Conservation (phyloP, 2,329 filamentous ascomycete species). For the Ilyonectria destructans region DNA sequence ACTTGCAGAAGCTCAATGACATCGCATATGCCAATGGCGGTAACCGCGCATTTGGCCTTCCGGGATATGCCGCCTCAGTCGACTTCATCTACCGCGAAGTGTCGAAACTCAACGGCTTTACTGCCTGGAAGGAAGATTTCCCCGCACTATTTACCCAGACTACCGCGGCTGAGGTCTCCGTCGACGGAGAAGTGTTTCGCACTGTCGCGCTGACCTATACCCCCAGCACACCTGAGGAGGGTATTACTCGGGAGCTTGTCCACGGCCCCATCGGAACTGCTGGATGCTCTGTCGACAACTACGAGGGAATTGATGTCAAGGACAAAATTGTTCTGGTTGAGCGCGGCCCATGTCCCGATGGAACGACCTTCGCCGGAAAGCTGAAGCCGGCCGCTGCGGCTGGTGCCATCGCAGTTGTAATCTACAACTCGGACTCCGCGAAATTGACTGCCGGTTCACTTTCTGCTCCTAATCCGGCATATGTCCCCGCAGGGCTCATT, state of each 20-base stretch:
- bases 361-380: constrained; percentile 52
- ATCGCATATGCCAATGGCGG: constrained; percentile 53
- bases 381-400: constrained; percentile 50
- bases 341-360: constrained; percentile 51
- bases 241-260: constrained; percentile 47
- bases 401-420: constrained; percentile 51
- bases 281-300: constrained; percentile 48
- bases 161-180: constrained; percentile 40
- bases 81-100: constrained; percentile 52
- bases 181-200: constrained; percentile 47
- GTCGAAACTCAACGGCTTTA: constrained; percentile 48
- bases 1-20: constrained; percentile 49
- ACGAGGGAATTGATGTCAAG: constrained; percentile 45
- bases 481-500: constrained; percentile 50
- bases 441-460: constrained; percentile 53
- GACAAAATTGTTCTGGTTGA: constrained; percentile 54
- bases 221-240: constrained; percentile 51
- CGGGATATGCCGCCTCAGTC: constrained; percentile 54
- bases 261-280: constrained; percentile 48
- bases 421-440: constrained; percentile 51
- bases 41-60: constrained; percentile 52
- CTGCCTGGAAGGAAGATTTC: constrained; percentile 52
- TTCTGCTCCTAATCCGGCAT: constrained; percentile 47
- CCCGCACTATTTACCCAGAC: constrained; percentile 49
- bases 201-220: constrained; percentile 53